phyloP scores from a whole-genome alignment of 192 early-diverging fungal species.

The Dissophora ornata region DNA sequence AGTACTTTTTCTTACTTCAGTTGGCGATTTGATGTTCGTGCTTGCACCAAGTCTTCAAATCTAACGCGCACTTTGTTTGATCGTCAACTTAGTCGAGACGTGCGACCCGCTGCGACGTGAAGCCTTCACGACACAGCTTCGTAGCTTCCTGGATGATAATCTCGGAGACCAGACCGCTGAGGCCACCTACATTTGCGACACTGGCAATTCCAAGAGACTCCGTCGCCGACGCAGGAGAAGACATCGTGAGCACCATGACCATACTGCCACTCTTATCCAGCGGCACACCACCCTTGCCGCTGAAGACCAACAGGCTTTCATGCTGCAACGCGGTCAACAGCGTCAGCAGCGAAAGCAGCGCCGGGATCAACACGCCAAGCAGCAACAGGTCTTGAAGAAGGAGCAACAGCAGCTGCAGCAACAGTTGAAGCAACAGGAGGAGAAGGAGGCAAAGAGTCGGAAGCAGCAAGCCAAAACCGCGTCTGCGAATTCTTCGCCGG shows the following conservation, averaged over 20 bases:
- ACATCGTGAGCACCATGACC: slow-evolving; percentile 33
- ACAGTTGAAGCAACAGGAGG: slow-evolving; percentile 8
- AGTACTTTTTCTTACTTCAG: slow-evolving; percentile 1
- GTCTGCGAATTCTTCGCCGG: too few relatives aligned
- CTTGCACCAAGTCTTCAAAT: too few relatives aligned
- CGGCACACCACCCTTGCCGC: slow-evolving; percentile 33
- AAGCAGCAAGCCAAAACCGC: slow-evolving; percentile 10
- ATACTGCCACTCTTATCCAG: slow-evolving; percentile 27
- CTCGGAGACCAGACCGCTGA: slow-evolving; percentile 1
- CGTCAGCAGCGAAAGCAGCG: slow-evolving; percentile 21
- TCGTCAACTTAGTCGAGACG: slow-evolving; percentile 50
- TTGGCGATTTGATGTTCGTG: neutral
- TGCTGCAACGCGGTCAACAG: slow-evolving; percentile 13
- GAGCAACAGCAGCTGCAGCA: slow-evolving; percentile 5
- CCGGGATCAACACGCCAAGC: slow-evolving; percentile 21
- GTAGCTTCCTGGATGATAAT: slow-evolving; percentile 22
- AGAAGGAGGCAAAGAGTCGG: slow-evolving; percentile 16
- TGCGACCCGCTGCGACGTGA: slow-evolving; percentile 46
- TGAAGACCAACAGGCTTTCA: neutral
- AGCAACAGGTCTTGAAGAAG: slow-evolving; percentile 10
- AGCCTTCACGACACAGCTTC: slow-evolving; percentile 33
- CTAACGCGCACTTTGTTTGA: too few relatives aligned
- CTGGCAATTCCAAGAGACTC: slow-evolving; percentile 11
- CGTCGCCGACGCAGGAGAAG: slow-evolving; percentile 35
- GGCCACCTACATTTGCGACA: slow-evolving; percentile 10